Evolutionary conservation across 257 asterid species (phyloP).

Genomic region (Fraxinus americana): DNA sequence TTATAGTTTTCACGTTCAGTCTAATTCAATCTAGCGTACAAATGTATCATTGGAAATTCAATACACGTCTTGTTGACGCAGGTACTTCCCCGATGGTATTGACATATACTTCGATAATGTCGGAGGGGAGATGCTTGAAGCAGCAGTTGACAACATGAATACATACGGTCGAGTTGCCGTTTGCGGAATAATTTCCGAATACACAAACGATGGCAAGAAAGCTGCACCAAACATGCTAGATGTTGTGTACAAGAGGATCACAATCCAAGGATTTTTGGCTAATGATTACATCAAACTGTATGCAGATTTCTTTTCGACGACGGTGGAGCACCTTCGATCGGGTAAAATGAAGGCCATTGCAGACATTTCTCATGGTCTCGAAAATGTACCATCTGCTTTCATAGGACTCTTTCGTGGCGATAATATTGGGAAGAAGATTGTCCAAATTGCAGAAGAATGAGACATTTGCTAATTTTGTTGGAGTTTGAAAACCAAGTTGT

Average conservation of each 20-base stretch:
- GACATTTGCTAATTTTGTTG: background rate
- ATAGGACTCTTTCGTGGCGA: constrained; percentile 44
- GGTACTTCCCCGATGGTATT: constrained; percentile 51
- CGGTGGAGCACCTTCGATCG: constrained; percentile 25
- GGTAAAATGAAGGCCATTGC: constrained; percentile 41
- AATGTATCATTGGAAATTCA: no score
- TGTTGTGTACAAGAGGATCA: constrained; percentile 43
- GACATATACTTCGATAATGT: constrained; percentile 58
- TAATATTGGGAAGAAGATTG: constrained; percentile 53
- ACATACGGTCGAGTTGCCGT: constrained; percentile 38
- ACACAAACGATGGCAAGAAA: constrained; percentile 19
- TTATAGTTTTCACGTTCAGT: no score
- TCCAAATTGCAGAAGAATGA: constrained; percentile 31
- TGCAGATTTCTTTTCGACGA: constrained; percentile 32
- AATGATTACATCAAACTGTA: constrained; percentile 31
- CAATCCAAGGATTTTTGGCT: constrained; percentile 37
- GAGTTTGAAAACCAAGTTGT: background rate
- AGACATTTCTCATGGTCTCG: constrained; percentile 47
- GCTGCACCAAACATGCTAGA: constrained; percentile 41
- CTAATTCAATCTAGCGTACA: no score
- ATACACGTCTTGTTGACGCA: background rate
- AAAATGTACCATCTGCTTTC: constrained; percentile 52
- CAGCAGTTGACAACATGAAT: constrained; percentile 50
- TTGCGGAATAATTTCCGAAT: constrained; percentile 50
- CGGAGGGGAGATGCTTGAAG: constrained; percentile 56